These are phyloP conservation scores for Neopestalotiopsis sp. DNA, from an alignment of 2,329 filamentous ascomycete genomes.

Conservation along the genomic window DNA sequence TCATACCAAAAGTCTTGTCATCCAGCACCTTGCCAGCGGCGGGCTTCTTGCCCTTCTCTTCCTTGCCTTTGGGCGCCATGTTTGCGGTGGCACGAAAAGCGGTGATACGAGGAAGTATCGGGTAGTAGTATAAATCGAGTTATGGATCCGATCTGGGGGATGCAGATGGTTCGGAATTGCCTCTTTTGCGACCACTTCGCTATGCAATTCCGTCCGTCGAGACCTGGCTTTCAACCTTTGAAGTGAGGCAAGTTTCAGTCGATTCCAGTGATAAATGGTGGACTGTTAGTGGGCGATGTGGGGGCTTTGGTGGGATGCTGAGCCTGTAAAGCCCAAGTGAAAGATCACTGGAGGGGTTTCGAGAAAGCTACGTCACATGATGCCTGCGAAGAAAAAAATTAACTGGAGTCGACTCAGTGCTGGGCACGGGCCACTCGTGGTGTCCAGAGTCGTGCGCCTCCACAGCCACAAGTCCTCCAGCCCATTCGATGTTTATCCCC, in stretches of 20 bases:
- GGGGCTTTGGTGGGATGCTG: conserved; percentile 21
- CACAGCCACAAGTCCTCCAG: not conserved
- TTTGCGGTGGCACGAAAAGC: conserved; percentile 40
- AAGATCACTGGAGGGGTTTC: conserved; percentile 5
- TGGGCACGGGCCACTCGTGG: not conserved
- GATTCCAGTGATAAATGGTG: conserved; percentile 23
- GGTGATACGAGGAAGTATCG: not conserved
- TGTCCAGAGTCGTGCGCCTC: not conserved
- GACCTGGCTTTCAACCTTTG: conserved; percentile 12
- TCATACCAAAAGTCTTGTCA: conserved; percentile 99
- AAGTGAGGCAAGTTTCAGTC: conserved; percentile 22
- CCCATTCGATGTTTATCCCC: not conserved
- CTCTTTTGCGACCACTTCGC: not conserved
- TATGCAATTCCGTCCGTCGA: not conserved
- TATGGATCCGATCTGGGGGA: not conserved
- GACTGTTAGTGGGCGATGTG: conserved; percentile 29
- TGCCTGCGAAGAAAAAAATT: not conserved
- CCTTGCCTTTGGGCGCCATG: conserved; percentile 77
- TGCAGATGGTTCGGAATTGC: not conserved
- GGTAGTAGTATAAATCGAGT: not conserved
- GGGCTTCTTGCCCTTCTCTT: conserved; percentile 58
- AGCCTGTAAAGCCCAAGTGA: not conserved
- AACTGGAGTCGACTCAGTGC: not conserved
- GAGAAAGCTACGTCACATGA: conserved; percentile 29
- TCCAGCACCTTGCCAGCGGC: conserved; percentile 70